Percentiles rank a stretch among this genome's conserved stretches.
These are phyloP conservation scores for Monosporascus sp. DNA, from an alignment of 2,329 filamentous ascomycete genomes.

Conservation along the genomic window DNA sequence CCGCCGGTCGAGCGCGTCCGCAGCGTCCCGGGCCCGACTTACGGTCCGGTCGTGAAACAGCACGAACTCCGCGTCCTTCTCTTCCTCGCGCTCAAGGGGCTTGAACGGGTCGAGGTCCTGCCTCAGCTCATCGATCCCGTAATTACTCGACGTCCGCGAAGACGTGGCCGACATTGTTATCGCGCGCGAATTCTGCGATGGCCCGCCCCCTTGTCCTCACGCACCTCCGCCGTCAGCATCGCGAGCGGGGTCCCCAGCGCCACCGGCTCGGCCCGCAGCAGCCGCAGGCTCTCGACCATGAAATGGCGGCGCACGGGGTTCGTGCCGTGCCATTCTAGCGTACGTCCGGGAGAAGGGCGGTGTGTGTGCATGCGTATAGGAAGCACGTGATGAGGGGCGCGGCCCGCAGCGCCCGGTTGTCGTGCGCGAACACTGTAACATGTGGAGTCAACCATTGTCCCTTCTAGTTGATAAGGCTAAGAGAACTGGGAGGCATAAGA, in stretches of 20 bases:
- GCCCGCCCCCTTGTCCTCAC: not conserved
- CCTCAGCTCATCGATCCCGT: slow-evolving; percentile 4
- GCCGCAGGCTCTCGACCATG: too few species aligned
- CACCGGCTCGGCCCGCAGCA: too few species aligned
- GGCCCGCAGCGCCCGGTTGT: slow-evolving; percentile 15
- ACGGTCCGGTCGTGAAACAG: slow-evolving; percentile 18
- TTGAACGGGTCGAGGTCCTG: slow-evolving; percentile 17
- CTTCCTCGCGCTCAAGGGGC: slow-evolving; percentile 3
- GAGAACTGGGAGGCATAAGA: too few species aligned
- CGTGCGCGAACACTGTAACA: slow-evolving; percentile 10
- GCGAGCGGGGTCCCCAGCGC: too few species aligned
- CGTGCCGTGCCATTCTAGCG: too few species aligned
- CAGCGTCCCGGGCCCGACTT: slow-evolving; percentile 11
- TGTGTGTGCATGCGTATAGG: too few species aligned
- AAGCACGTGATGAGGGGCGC: slow-evolving; percentile 1
- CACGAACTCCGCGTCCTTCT: slow-evolving; percentile 5
- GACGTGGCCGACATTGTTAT: not conserved
- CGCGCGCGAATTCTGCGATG: not conserved
- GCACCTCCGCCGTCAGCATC: too few species aligned
- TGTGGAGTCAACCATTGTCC: too few species aligned
- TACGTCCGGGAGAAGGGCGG: too few species aligned
- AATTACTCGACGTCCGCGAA: too few species aligned
- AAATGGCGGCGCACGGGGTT: too few species aligned
- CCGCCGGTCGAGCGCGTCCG: slow-evolving; percentile 9
- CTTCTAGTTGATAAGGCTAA: too few species aligned